phyloP scores from a whole-genome alignment of 352 stramenopile genomes.

The Pythium dissotocum region DNA sequence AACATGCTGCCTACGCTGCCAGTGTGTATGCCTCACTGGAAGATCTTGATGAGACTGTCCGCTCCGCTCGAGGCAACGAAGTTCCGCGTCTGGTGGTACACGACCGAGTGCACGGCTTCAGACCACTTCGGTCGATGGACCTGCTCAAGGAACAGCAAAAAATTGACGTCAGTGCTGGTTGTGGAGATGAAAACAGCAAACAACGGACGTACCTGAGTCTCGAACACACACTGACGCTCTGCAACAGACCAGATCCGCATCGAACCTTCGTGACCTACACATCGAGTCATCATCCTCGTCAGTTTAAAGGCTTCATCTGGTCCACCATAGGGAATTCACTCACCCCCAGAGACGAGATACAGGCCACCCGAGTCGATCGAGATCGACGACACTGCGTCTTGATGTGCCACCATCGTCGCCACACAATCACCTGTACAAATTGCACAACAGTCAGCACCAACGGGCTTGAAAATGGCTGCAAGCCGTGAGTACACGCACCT shows the following conservation, averaged over 20 bases:
- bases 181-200: background rate
- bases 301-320: background rate
- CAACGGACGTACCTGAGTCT: constrained; percentile 56
- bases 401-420: constrained; percentile 70
- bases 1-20: constrained; percentile 1
- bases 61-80: constrained; percentile 79
- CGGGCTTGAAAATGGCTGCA: no score
- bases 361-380: constrained; percentile 77
- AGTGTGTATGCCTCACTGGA: constrained; percentile 44
- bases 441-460: background rate
- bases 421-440: constrained; percentile 64
- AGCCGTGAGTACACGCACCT: constrained; percentile 27
- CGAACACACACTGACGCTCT: constrained; percentile 85
- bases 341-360: constrained; percentile 76
- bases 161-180: background rate
- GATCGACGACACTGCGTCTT: constrained; percentile 79
- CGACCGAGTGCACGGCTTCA: constrained; percentile 75
- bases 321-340: background rate
- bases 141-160: constrained; percentile 24
- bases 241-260: constrained; percentile 81
- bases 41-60: constrained; percentile 88
- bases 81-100: constrained; percentile 77
- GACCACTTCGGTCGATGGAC: constrained; percentile 80
- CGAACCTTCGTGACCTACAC: constrained; percentile 76
- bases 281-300: background rate